Base-by-base conservation (phyloP, 805 yeast species). In the Trichomonascus vanleenenianus region DNA sequence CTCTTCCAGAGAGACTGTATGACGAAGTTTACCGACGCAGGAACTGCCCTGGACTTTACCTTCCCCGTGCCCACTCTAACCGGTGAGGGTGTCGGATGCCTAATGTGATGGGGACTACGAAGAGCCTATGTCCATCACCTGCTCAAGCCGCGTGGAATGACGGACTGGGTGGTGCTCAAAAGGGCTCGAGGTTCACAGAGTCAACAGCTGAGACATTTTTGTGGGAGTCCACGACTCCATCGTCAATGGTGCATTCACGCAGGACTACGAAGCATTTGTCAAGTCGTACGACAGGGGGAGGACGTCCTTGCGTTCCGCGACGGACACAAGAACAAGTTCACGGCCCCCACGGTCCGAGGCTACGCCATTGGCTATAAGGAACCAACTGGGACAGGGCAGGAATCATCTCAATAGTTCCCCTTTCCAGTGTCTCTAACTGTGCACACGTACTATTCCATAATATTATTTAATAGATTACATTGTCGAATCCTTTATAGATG, bases 41-140 rank as follows among this genome's bases (percentile, higher is more conserved):
- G 74, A 1, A 47, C 60, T 1, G 73, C 72, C 2, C 54, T 69
- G 14, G 56, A 55, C 5, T 60, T 66, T 40, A 43, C 43, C 9
- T 54, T 60, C 16, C 57, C 56, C 0, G 60, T 55, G 12, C 39
- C 44, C 18, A 49, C 53, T 34, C 50, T 45, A 5, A 33, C 40
- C 2, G 27, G 18, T 1, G 34, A 42, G 27, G 18, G 33, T 7
- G 47, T 2, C 38, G 39, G 10, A 44, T 54, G 16, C 48, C 53
- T 35, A 34, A 45, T 46, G 43, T 30, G 44, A 55, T 49, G 30
- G 48, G 41, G 40, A 56, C 50, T 39, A 58, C 43, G 41, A 55
- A 48, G 64, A 16, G 72, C 72, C 10, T 70, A 70, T 50, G 46
- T 70, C 14, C 71, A 69, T 39, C 74, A 70, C 48, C 53, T 70